These are phyloP conservation scores for Rhodotorula sp. DNA, from an alignment of 1,284 basidiomycete genomes.

Conservation along the genomic window DNA sequence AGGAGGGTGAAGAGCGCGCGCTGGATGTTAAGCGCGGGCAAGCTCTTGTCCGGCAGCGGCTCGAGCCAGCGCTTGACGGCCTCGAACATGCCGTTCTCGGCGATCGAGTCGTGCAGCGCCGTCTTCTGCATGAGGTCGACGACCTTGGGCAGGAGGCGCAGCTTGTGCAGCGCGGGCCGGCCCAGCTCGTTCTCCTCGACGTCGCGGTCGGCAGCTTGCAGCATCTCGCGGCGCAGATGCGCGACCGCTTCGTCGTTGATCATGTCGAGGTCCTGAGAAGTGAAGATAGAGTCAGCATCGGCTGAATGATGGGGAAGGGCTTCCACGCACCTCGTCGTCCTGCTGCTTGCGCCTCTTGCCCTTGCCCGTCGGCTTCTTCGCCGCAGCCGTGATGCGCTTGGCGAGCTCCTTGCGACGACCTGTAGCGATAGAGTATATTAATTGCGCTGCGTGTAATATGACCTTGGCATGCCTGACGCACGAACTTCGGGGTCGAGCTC, in stretches of 20 bases:
- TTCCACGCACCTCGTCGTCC: slow-evolving; percentile 33
- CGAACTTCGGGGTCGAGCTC: slow-evolving; percentile 58
- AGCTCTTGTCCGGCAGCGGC: slow-evolving; percentile 84
- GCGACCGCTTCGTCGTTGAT: slow-evolving; percentile 91
- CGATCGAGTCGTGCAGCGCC: slow-evolving; percentile 84
- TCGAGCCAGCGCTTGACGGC: slow-evolving; percentile 92
- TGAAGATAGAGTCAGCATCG: no score
- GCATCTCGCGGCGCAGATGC: slow-evolving; percentile 79
- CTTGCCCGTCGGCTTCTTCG: slow-evolving; percentile 32
- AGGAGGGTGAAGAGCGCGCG: slow-evolving; percentile 84
- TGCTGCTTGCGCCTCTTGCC: slow-evolving; percentile 38
- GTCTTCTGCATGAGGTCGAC: slow-evolving; percentile 94
- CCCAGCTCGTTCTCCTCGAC: slow-evolving; percentile 76
- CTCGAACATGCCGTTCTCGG: slow-evolving; percentile 92
- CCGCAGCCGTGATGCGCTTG: slow-evolving; percentile 21
- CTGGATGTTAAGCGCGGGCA: slow-evolving; percentile 95
- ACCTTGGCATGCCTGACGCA: slow-evolving; percentile 50
- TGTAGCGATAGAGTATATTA: background rate
- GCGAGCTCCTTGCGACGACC: slow-evolving; percentile 36
- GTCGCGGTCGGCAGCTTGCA: slow-evolving; percentile 81
- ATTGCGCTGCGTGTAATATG: no score
- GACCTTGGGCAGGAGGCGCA: slow-evolving; percentile 80
- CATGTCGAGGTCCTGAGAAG: slow-evolving; percentile 64
- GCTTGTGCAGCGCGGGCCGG: slow-evolving; percentile 81
- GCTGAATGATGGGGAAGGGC: no score